These are phyloP conservation scores for Xylaria polymorpha DNA, from an alignment of 2,329 filamentous ascomycete genomes.

Conservation along the genomic window DNA sequence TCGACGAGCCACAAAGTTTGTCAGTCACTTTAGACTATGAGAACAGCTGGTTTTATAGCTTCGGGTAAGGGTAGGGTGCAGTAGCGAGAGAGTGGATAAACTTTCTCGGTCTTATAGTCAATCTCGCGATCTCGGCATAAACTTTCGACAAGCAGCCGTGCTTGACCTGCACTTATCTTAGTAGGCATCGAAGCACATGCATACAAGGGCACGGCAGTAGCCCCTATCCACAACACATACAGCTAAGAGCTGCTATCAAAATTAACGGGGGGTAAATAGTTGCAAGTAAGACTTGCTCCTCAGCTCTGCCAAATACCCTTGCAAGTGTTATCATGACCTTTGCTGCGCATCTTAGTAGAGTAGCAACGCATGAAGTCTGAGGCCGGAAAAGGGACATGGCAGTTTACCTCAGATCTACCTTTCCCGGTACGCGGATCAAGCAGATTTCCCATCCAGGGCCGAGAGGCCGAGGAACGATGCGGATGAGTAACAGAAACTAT, in stretches of 20 bases:
- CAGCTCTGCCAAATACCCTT: slow-evolving; percentile 13
- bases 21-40: slow-evolving; percentile 12
- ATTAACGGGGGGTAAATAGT: slow-evolving; percentile 31
- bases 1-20: slow-evolving; percentile 18
- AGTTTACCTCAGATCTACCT: neutral
- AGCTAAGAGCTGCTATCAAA: slow-evolving; percentile 29
- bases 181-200: slow-evolving; percentile 34
- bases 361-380: slow-evolving; percentile 12
- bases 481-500: slow-evolving; percentile 4
- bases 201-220: slow-evolving; percentile 40
- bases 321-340: slow-evolving; percentile 3
- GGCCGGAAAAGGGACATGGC: slow-evolving; percentile 9
- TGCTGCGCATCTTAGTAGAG: slow-evolving; percentile 8
- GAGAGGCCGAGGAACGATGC: slow-evolving; percentile 6
- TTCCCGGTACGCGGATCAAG: neutral
- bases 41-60: slow-evolving; percentile 27
- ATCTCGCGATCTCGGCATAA: slow-evolving; percentile 38
- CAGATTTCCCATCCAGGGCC: neutral
- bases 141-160: slow-evolving; percentile 34
- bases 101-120: slow-evolving; percentile 27
- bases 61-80: neutral
- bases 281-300: slow-evolving; percentile 34
- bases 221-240: slow-evolving; percentile 24
- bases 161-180: slow-evolving; percentile 25
- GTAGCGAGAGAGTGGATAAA: slow-evolving; percentile 2